Conservation (phyloP, 2,329 filamentous ascomycete genomes). For the Xylaria sp. region DNA sequence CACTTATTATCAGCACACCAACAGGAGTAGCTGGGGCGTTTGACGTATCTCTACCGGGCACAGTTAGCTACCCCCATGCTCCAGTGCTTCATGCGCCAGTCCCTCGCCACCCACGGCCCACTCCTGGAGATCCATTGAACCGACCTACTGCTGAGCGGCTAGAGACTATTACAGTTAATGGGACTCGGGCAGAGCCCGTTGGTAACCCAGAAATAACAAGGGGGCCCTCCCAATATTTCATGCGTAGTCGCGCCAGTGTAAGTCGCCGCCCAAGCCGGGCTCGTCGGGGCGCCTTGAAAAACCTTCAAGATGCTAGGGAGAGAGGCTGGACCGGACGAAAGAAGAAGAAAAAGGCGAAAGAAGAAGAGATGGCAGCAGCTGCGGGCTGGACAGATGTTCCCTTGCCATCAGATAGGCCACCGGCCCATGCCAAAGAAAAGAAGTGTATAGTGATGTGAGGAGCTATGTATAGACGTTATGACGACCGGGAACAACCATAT, state of each 20-base stretch:
- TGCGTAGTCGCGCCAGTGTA: constrained; percentile 57
- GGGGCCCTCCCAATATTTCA: constrained; percentile 51
- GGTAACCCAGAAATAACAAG: constrained; percentile 17
- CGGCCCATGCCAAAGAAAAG: constrained; percentile 53
- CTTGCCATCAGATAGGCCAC: constrained; percentile 44
- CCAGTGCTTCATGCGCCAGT: constrained; percentile 65
- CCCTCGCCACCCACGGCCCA: constrained; percentile 60
- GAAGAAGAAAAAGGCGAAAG: constrained; percentile 52
- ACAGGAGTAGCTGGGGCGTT: constrained; percentile 65
- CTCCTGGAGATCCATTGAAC: constrained; percentile 50
- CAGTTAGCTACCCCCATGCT: constrained; percentile 51
- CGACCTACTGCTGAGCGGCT: constrained; percentile 64
- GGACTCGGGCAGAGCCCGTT: constrained; percentile 23
- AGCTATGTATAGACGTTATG: background rate
- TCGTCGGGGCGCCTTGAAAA: constrained; percentile 70
- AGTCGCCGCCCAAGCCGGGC: constrained; percentile 65
- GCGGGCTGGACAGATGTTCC: constrained; percentile 66
- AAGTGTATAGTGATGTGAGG: constrained; percentile 66
- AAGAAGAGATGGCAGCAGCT: constrained; percentile 54
- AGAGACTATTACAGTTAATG: constrained; percentile 64
- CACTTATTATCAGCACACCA: constrained; percentile 71
- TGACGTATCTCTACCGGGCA: constrained; percentile 56
- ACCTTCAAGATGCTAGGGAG: constrained; percentile 69
- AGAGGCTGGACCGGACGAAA: constrained; percentile 64
- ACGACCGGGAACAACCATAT: background rate